Conservation (phyloP, 257 asterid species). For the Fraxinus anomala region DNA sequence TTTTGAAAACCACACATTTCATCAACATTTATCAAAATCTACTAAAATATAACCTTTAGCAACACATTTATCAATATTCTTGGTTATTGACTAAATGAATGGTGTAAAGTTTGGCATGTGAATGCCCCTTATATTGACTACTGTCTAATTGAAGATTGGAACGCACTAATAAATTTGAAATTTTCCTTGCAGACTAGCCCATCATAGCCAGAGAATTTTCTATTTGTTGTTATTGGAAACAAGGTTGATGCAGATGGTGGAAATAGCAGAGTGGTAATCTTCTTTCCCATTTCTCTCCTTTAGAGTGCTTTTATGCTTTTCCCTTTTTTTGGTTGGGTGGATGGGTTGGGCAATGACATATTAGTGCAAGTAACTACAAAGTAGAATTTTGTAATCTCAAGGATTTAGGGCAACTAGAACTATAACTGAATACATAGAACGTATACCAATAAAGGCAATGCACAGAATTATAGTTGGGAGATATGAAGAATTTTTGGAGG, state of each 20-base stretch:
- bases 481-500: not conserved
- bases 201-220: constrained; percentile 94
- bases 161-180: constrained; percentile 1
- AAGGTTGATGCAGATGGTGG: constrained; percentile 97
- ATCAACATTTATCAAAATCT: no score
- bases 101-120: not conserved
- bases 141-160: not conserved
- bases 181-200: constrained; percentile 86
- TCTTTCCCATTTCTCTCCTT: not conserved
- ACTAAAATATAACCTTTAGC: no score
- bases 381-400: not conserved
- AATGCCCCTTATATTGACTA: not conserved
- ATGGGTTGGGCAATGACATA: not conserved
- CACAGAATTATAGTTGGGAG: not conserved
- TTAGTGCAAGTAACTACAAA: not conserved
- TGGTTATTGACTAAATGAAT: not conserved
- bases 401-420: not conserved
- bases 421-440: not conserved
- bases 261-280: constrained; percentile 83
- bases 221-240: constrained; percentile 97
- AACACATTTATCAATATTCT: not conserved
- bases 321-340: not conserved
- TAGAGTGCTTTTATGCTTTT: not conserved
- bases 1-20: no score
- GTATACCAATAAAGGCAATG: not conserved